These are phyloP conservation scores for Calonectria pseudoturangicola DNA, from an alignment of 2,329 filamentous ascomycete genomes.

Conservation along the genomic window DNA sequence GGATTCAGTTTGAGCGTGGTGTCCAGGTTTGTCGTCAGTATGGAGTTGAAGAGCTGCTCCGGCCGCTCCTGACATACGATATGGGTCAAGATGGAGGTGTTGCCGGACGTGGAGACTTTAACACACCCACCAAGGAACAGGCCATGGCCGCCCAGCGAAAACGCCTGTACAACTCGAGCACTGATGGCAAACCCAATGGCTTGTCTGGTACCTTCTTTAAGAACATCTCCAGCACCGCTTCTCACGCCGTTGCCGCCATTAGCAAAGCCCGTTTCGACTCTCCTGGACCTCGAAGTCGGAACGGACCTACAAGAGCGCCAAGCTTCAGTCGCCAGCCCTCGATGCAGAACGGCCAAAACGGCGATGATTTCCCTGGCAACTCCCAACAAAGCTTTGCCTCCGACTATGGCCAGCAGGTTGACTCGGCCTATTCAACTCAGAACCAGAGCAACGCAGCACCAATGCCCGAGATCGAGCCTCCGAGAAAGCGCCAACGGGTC, in stretches of 20 bases:
- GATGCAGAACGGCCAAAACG: conserved; percentile 75
- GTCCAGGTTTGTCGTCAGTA: conserved; percentile 92
- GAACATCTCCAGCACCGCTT: conserved; percentile 95
- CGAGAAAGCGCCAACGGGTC: conserved; percentile 84
- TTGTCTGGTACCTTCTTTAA: conserved; percentile 94
- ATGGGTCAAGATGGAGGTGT: conserved; percentile 84
- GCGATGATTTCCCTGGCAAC: conserved; percentile 80
- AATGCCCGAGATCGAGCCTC: conserved; percentile 79
- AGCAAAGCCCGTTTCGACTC: conserved; percentile 97
- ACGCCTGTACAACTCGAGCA: conserved; percentile 84
- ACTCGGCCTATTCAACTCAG: conserved; percentile 82
- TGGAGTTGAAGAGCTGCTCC: conserved; percentile 84
- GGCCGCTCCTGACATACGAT: conserved; percentile 86
- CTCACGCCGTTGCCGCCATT: conserved; percentile 94
- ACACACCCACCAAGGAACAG: conserved; percentile 98
- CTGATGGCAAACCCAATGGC: conserved; percentile 80
- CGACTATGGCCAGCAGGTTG: conserved; percentile 83
- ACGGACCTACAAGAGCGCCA: conserved; percentile 78
- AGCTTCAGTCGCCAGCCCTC: conserved; percentile 84
- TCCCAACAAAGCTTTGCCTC: conserved; percentile 91
- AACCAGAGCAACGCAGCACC: conserved; percentile 61
- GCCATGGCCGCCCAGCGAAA: conserved; percentile 98
- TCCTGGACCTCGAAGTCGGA: conserved; percentile 80
- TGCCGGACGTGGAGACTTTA: conserved; percentile 84
- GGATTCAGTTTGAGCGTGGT: conserved; percentile 95